Evolutionary conservation across 192 early-diverging fungal species (phyloP).

Genomic region (Allomyces arbusculus): DNA sequence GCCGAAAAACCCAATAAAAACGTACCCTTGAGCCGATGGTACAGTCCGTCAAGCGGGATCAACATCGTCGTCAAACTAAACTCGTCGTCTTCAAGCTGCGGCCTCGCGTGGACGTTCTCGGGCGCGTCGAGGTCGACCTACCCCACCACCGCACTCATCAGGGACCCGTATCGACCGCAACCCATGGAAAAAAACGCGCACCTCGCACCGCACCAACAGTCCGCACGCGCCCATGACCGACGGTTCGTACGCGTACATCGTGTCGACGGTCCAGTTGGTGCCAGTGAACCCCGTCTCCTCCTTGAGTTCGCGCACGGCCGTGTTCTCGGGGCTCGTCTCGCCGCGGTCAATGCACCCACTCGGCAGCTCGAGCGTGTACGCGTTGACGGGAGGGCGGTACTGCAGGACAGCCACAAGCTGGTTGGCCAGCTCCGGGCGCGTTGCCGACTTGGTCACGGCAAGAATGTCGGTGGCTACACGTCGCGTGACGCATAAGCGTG

Average conservation of each 20-base stretch:
- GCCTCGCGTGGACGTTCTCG: not conserved
- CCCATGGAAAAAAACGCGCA: no score
- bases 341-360: not conserved
- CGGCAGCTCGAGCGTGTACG: slow-evolving; percentile 13
- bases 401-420: slow-evolving; percentile 5
- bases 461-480: not conserved
- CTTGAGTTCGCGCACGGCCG: slow-evolving; percentile 9
- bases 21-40: not conserved
- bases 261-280: not conserved
- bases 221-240: slow-evolving; percentile 10
- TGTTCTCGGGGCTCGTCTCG: not conserved
- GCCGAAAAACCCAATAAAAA: no score
- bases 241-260: slow-evolving; percentile 11
- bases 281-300: slow-evolving; percentile 10
- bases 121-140: slow-evolving; percentile 4
- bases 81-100: slow-evolving; percentile 7
- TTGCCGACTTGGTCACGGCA: not conserved
- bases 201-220: slow-evolving; percentile 1
- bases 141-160: no score
- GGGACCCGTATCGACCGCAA: no score
- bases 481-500: not conserved
- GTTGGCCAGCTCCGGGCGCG: not conserved
- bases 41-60: slow-evolving; percentile 3
- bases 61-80: slow-evolving; percentile 7
- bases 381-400: slow-evolving; percentile 7